Conservation (phyloP, 495 filamentous ascomycete species). For the Amorphotheca resinae region DNA sequence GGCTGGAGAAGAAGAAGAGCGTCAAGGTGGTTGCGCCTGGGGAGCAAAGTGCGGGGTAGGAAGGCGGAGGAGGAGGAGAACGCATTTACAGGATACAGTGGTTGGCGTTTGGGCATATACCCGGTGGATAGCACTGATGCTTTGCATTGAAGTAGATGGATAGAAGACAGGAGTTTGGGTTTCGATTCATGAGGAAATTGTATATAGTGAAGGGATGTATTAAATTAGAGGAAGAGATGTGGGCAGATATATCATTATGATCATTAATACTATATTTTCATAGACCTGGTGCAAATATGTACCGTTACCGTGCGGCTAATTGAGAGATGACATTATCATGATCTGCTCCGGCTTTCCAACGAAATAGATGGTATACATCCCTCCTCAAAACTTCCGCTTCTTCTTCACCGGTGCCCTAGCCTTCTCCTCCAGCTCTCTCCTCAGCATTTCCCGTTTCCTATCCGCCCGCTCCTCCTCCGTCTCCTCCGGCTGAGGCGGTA, state of each 20-base stretch:
- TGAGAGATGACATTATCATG: too few relatives aligned
- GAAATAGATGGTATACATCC: too few relatives aligned
- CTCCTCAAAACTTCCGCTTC: constrained; percentile 49
- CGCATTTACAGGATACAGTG: too few relatives aligned
- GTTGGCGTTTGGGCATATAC: constrained; percentile 3
- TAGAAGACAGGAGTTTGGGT: neutral
- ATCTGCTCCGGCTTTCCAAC: too few relatives aligned
- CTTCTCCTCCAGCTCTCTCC: constrained; percentile 51
- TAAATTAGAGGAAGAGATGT: neutral
- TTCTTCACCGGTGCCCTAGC: constrained; percentile 54
- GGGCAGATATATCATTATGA: neutral
- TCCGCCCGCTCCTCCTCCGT: constrained; percentile 45
- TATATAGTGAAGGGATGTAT: neutral
- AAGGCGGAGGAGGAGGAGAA: neutral
- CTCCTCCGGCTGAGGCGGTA: constrained; percentile 22
- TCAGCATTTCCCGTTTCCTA: constrained; percentile 49
- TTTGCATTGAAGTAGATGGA: neutral
- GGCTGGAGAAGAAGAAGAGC: constrained; percentile 39
- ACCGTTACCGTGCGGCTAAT: too few relatives aligned
- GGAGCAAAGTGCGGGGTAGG: constrained; percentile 8
- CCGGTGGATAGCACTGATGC: neutral
- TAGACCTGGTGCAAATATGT: too few relatives aligned
- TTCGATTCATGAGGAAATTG: neutral
- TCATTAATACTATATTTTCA: neutral
- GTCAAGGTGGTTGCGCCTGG: constrained; percentile 36